phyloP scores from a whole-genome alignment of 805 yeast species.

The Ogataea parapolymorpha region DNA sequence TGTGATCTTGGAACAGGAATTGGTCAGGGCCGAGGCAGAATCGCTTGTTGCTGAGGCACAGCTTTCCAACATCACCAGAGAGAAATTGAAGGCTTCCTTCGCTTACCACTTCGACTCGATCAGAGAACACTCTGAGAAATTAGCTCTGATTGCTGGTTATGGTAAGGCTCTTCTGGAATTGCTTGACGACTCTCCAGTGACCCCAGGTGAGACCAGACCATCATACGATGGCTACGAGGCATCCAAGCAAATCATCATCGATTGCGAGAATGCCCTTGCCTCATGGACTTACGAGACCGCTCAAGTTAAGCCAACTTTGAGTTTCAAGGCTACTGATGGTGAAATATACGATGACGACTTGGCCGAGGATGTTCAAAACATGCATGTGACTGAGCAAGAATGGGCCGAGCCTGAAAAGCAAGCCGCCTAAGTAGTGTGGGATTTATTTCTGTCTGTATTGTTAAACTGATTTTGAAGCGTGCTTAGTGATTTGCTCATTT shows the following conservation, averaged over 20 bases:
- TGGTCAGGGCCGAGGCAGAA: constrained; percentile 91
- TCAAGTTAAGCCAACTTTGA: constrained; percentile 76
- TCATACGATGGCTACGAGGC: constrained; percentile 88
- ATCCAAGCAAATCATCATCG: constrained; percentile 81
- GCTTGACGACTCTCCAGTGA: constrained; percentile 79
- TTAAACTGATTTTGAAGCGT: constrained; percentile 7
- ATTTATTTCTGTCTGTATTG: constrained; percentile 15
- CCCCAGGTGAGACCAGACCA: constrained; percentile 91
- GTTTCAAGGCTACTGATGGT: constrained; percentile 48
- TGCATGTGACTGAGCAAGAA: constrained; percentile 46
- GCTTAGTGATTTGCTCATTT: constrained; percentile 1
- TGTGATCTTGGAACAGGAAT: constrained; percentile 78
- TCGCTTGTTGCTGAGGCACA: constrained; percentile 90
- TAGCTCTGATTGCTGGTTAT: constrained; percentile 83
- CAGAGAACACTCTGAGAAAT: constrained; percentile 81
- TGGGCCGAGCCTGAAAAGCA: constrained; percentile 28
- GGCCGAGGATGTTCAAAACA: constrained; percentile 43
- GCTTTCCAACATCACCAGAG: constrained; percentile 83
- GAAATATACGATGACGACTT: constrained; percentile 54
- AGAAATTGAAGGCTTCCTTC: constrained; percentile 80
- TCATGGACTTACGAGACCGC: constrained; percentile 84
- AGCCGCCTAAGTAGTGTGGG: constrained; percentile 24
- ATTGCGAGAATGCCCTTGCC: constrained; percentile 79
- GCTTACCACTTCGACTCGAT: constrained; percentile 81
- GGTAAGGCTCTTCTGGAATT: constrained; percentile 84